Base-by-base conservation (phyloP, 2,329 filamentous ascomycete genomes). In the Sordariomycetes sp. region DNA sequence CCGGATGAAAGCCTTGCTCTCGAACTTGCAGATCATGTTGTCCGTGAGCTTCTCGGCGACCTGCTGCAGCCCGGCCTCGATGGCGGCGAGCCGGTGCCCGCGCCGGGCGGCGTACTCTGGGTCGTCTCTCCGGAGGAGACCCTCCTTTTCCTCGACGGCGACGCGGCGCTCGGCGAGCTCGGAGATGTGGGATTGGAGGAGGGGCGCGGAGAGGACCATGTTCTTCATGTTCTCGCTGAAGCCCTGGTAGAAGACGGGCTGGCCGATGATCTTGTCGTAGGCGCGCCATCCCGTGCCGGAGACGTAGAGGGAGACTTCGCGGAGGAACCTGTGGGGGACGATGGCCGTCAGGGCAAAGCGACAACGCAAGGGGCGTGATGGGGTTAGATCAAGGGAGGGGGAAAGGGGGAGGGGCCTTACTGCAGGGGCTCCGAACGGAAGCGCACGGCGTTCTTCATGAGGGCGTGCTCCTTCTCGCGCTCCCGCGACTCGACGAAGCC, bases 11-110 rank as follows among this genome's bases (percentile, higher is more conserved):
- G 82, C 76, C 68, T 91, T 95, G 76, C 87, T 95, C 71, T 99
- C 94, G 79, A 97, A 92, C 72, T 99, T 99, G 80, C 92, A 97
- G 61, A 99, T 96, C 94, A 99, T 97, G 61, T 86, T 83, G 66
- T 96, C 90, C 25, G 90, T 89, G 80, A 94, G 85, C 62, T 86
- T 85, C 61, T 94, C 89, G 3, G 89, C 87, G 4, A 96, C 85
- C 66, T 96, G 85, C 57, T 84, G 78, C 52, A 99, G 74, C 59
- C 85, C 85, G 42, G 77, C 76, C 65, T 90, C 84, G 58, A 97
- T 81, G 64, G 87, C 82, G 58, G 72, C 74, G 56, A 77, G 80
- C 57, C 81, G 74, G 60, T 78, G 78, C 4, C 73, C 72, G 45
- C 59, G 60, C 50, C 56, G 58, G 60, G 73, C 64, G 52, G 70